Conservation (phyloP, 1,284 basidiomycete species). For the Golubevia sp. region DNA sequence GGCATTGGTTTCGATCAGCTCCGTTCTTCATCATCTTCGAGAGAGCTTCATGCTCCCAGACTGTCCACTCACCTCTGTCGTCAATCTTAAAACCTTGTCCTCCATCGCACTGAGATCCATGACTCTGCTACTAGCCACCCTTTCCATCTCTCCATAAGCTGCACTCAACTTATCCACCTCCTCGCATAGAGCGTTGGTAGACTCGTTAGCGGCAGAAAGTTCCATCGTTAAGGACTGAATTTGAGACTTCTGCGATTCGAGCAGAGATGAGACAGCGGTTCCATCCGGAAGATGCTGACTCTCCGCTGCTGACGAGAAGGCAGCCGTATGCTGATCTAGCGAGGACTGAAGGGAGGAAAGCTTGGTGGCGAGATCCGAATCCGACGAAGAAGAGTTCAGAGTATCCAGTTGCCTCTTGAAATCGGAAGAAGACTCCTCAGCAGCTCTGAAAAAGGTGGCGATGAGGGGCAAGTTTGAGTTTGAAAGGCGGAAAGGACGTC, state of each 20-base stretch:
- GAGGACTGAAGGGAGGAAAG: slow-evolving; percentile 9
- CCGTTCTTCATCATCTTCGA: too few species aligned
- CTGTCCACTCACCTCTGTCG: slow-evolving; percentile 32
- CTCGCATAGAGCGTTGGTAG: slow-evolving; percentile 46
- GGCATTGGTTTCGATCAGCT: not conserved
- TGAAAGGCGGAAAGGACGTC: too few species aligned
- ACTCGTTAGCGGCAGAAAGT: slow-evolving; percentile 35
- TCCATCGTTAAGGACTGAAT: slow-evolving; percentile 22
- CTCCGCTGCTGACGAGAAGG: slow-evolving; percentile 2
- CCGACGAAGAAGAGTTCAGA: slow-evolving; percentile 9
- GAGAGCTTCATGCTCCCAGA: too few species aligned
- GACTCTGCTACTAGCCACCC: slow-evolving; percentile 33
- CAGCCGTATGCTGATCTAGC: slow-evolving; percentile 2
- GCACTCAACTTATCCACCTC: slow-evolving; percentile 51
- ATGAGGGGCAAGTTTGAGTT: too few species aligned
- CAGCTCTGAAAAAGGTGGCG: slow-evolving; percentile 3
- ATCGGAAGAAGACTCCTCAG: slow-evolving; percentile 11
- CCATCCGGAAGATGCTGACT: not conserved
- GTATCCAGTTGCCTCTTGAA: slow-evolving; percentile 16
- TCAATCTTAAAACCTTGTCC: slow-evolving; percentile 54
- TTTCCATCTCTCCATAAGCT: slow-evolving; percentile 44
- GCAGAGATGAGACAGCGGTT: not conserved
- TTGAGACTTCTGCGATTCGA: slow-evolving; percentile 12
- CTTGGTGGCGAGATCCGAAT: slow-evolving; percentile 9
- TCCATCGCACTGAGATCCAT: slow-evolving; percentile 45